Conservation (phyloP, 768 basidiomycete genomes). For the Boletus sp. region DNA sequence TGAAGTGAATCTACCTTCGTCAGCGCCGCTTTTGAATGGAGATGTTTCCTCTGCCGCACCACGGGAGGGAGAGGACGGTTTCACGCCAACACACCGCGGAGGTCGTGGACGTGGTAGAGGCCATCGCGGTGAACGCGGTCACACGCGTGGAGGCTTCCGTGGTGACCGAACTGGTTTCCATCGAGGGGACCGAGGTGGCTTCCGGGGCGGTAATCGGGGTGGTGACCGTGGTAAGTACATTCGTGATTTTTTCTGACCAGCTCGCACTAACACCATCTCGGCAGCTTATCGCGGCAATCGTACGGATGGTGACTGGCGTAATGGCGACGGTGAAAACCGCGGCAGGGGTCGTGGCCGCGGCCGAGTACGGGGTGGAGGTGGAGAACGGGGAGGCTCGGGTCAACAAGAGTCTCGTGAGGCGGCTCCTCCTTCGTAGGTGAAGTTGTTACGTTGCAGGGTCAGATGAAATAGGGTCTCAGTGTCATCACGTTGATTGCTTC, state of each 20-base stretch:
- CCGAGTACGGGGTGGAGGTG: conserved; percentile 39
- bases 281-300: conserved; percentile 20
- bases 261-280: not conserved
- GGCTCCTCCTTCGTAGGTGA: conserved; percentile 16
- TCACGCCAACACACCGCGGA: conserved; percentile 44
- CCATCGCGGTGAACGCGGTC: conserved; percentile 41
- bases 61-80: conserved; percentile 57
- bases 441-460: not conserved
- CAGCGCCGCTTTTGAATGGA: conserved; percentile 18
- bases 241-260: not conserved
- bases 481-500: not conserved
- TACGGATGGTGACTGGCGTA: conserved; percentile 46
- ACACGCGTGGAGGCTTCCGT: conserved; percentile 40
- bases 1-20: conserved; percentile 32
- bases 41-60: conserved; percentile 23
- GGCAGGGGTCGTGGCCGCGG: conserved; percentile 43
- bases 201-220: conserved; percentile 34
- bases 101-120: conserved; percentile 48
- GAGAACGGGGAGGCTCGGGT: conserved; percentile 34
- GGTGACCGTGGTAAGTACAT: conserved; percentile 22
- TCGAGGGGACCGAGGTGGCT: conserved; percentile 35
- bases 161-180: conserved; percentile 35
- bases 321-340: conserved; percentile 39
- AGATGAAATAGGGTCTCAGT: not conserved
- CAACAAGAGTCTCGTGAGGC: conserved; percentile 22